phyloP scores from a whole-genome alignment of 2,329 filamentous ascomycete genomes.

The Fusarium aywerte region DNA sequence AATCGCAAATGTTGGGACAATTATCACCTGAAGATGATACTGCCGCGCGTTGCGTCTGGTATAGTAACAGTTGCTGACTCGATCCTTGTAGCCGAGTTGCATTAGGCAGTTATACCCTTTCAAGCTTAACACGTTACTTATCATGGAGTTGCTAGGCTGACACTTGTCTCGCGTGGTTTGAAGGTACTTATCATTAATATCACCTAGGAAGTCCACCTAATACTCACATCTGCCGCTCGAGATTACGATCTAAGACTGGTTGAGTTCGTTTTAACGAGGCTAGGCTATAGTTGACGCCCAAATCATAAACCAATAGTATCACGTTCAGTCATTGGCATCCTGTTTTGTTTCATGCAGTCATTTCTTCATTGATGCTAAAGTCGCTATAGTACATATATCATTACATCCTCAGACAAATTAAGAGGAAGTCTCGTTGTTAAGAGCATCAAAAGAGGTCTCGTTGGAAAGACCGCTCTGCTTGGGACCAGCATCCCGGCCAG shows the following conservation, averaged over 20 bases:
- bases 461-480: conserved; percentile 44
- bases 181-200: neutral
- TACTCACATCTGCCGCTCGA: neutral
- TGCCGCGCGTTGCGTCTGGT: conserved; percentile 32
- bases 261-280: no score
- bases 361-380: conserved; percentile 28
- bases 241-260: neutral
- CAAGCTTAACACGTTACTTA: neutral
- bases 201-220: neutral
- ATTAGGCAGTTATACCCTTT: conserved; percentile 30
- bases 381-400: conserved; percentile 9
- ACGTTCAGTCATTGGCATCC: neutral
- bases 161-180: neutral
- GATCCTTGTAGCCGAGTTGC: conserved; percentile 31
- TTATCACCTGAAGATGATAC: conserved; percentile 23
- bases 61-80: conserved; percentile 10
- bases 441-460: conserved; percentile 48
- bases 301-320: neutral
- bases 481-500: conserved; percentile 41
- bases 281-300: neutral
- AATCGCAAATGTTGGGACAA: neutral
- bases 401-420: conserved; percentile 25
- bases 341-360: conserved; percentile 25
- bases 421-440: conserved; percentile 46
- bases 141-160: conserved; percentile 4